Conservation (phyloP, 1,284 basidiomycete species). For the Cystobasidiaceae sp. region DNA sequence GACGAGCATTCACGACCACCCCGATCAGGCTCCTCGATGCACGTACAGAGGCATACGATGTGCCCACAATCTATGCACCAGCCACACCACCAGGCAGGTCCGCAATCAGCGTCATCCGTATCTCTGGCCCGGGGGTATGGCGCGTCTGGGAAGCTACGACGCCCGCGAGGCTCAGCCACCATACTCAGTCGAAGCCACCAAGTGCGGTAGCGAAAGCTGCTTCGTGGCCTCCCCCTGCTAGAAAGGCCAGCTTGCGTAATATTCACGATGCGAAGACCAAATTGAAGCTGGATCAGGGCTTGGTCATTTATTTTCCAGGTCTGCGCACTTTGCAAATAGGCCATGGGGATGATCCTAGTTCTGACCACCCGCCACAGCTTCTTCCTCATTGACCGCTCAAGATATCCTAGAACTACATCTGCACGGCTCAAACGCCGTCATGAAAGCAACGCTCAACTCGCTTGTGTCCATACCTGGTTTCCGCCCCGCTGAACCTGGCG, state of each 20-base stretch:
- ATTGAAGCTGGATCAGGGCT: conserved; percentile 68
- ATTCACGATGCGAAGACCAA: conserved; percentile 60
- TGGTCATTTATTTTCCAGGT: conserved; percentile 77
- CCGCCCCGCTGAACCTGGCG: conserved; percentile 71
- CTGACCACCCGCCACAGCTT: conserved; percentile 24
- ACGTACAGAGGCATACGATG: neutral
- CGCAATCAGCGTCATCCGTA: conserved; percentile 71
- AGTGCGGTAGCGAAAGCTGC: too few relatives aligned
- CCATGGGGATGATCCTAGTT: neutral
- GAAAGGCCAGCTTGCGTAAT: conserved; percentile 64
- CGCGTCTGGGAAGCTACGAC: conserved; percentile 60
- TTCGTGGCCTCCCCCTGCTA: conserved; percentile 47
- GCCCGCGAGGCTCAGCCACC: conserved; percentile 36
- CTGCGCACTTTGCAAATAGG: conserved; percentile 34
- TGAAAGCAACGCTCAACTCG: conserved; percentile 61
- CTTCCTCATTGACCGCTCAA: conserved; percentile 65
- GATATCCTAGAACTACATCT: conserved; percentile 78
- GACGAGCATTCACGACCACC: neutral
- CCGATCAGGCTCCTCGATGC: neutral
- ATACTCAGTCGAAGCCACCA: too few relatives aligned
- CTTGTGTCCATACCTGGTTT: conserved; percentile 58
- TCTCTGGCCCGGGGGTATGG: conserved; percentile 67
- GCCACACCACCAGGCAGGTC: conserved; percentile 76
- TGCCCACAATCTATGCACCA: conserved; percentile 71
- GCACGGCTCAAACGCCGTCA: conserved; percentile 76